These are phyloP conservation scores for Clavispora carvajalis DNA, from an alignment of 805 yeast genomes.

Conservation along the genomic window DNA sequence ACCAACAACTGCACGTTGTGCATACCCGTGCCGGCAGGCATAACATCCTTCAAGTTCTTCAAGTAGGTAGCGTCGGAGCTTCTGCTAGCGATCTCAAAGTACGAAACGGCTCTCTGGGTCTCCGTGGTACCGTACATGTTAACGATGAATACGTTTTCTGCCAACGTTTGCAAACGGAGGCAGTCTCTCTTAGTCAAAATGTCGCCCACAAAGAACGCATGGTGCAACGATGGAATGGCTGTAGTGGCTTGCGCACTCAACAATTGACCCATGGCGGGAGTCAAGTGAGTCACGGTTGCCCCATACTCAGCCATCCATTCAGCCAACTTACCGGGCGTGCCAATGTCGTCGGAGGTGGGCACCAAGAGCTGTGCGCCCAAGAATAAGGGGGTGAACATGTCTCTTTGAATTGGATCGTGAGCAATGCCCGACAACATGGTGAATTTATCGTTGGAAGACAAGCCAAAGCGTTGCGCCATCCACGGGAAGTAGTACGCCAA, in stretches of 20 bases:
- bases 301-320: slow-evolving; percentile 93
- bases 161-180: slow-evolving; percentile 83
- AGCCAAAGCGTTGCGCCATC: slow-evolving; percentile 86
- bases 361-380: slow-evolving; percentile 90
- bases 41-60: slow-evolving; percentile 82
- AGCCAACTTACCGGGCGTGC: slow-evolving; percentile 96
- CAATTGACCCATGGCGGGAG: slow-evolving; percentile 99
- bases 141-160: slow-evolving; percentile 82
- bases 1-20: slow-evolving; percentile 87
- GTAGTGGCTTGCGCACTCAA: slow-evolving; percentile 92
- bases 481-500: slow-evolving; percentile 97
- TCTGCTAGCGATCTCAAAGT: slow-evolving; percentile 79
- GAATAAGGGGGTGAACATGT: slow-evolving; percentile 96
- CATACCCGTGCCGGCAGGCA: slow-evolving; percentile 99
- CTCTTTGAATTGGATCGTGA: slow-evolving; percentile 98
- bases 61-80: slow-evolving; percentile 65
- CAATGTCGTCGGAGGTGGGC: slow-evolving; percentile 96
- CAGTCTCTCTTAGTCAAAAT: slow-evolving; percentile 96
- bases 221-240: slow-evolving; percentile 79
- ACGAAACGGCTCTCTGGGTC: slow-evolving; percentile 97
- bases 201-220: slow-evolving; percentile 98
- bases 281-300: slow-evolving; percentile 94
- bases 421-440: slow-evolving; percentile 99
- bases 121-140: slow-evolving; percentile 99
- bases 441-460: slow-evolving; percentile 76